These are phyloP conservation scores for Spinacia oleracea DNA, from an alignment of 179 eudicot species.

Conservation along the genomic window DNA sequence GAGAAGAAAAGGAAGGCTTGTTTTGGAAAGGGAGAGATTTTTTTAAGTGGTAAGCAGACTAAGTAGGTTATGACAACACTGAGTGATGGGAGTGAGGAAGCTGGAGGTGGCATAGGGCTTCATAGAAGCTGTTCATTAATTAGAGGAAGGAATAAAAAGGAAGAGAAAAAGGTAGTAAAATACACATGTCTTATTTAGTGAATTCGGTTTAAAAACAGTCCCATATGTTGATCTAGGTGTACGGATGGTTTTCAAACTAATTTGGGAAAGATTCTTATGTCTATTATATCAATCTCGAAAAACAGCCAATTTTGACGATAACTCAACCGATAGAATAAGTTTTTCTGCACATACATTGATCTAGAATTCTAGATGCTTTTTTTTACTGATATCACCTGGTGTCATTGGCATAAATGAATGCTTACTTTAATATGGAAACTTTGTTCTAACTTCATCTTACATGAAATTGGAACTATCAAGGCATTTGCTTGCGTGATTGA, in stretches of 20 bases:
- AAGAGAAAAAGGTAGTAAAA: neutral
- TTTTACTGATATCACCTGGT: neutral
- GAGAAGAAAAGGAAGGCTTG: neutral
- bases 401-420: neutral
- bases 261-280: neutral
- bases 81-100: neutral
- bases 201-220: too few species aligned
- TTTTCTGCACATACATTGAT: neutral
- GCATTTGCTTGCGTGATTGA: neutral
- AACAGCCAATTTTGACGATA: neutral
- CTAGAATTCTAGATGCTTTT: constrained; percentile 1
- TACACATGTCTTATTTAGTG: neutral
- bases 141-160: neutral
- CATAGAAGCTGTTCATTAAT: neutral
- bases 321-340: neutral
- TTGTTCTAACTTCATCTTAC: constrained; percentile 1
- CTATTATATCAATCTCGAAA: neutral
- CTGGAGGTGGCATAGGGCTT: neutral
- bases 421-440: neutral
- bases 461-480: constrained; percentile 2
- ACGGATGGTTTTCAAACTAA: neutral
- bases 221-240: neutral
- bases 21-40: neutral
- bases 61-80: neutral
- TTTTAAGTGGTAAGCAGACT: too few species aligned